These are phyloP conservation scores for Salix udensis DNA, from an alignment of 345 rosid genomes.

Conservation along the genomic window DNA sequence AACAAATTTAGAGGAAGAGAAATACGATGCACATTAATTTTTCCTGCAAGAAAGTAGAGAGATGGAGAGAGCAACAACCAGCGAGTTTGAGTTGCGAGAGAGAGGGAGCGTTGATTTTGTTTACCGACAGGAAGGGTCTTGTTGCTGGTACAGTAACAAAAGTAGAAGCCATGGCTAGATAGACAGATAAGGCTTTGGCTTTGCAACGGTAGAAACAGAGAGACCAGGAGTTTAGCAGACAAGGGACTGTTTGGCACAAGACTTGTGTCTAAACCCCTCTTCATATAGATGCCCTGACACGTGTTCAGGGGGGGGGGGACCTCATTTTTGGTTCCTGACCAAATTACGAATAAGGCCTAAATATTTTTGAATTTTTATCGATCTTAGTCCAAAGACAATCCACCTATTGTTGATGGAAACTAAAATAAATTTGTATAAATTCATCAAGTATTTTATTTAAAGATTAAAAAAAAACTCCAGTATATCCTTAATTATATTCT, in stretches of 20 bases:
- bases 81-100: conserved; percentile 25
- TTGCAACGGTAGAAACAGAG: neutral
- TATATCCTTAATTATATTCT: too few species aligned
- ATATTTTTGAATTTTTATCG: too few species aligned
- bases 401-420: too few species aligned
- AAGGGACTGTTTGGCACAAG: neutral
- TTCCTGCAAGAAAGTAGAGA: neutral
- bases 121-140: conserved; percentile 17
- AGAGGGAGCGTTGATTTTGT: conserved; percentile 26
- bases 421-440: too few species aligned
- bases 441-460: too few species aligned
- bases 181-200: neutral
- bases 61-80: conserved; percentile 23
- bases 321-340: too few species aligned
- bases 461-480: too few species aligned
- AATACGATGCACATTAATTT: neutral
- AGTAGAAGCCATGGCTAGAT: conserved; percentile 49
- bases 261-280: neutral
- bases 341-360: too few species aligned
- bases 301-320: too few species aligned
- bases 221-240: neutral
- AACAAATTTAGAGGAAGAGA: neutral
- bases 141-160: conserved; percentile 48
- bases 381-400: too few species aligned
- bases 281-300: neutral